Base-by-base conservation (phyloP, 495 filamentous ascomycete species). In the Neurospora sp. region DNA sequence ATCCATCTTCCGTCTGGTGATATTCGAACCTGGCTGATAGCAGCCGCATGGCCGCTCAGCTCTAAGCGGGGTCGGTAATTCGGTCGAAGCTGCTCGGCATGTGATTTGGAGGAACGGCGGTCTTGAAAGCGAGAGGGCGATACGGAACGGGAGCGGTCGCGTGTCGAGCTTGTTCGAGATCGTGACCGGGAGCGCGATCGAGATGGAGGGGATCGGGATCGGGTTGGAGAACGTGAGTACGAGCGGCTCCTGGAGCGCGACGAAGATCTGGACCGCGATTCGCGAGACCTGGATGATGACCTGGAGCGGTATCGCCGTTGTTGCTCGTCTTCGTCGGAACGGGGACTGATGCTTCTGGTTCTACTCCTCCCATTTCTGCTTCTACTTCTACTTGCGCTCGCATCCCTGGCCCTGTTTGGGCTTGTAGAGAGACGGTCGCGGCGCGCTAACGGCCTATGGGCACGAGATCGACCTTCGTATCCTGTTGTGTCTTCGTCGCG, bases 1-100 rank as follows among this genome's bases (percentile, higher is more conserved):
- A 99, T 93, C 90, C 91, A 94, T 46, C 86, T 86, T 16, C 94
- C 92, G 82, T 96, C 91, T 12, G 94, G 96, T 3, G 94, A 97
- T 82, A 97, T 96, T 77, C 91, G 90, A 37, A 97, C 94, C 27
- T 91, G 88, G n/a, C 94, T 89, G 14, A 99, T 89, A 70, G 91
- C 92, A 41, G 88, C 88, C 44, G 87, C 82, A 82, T 99, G 96
- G 8, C 94, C 94, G 35, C 82, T 84, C 7, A 98, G 86, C 20
- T 74, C 71, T 18, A 85, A 74, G 4, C 76, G 77, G 9, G 79
- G 78, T 8, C 77, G 78, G 71, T 82, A 86, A 68, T 81, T 78
- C 1, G 83, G 84, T 20, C n/a, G 71, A 40, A 77, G 70, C 7
- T 79, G n/a, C 68, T 39, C 18, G 70, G 72, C 40, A 53, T 68